Base-by-base conservation (phyloP, 306 rosid genomes). In the Citrullus amarus region DNA sequence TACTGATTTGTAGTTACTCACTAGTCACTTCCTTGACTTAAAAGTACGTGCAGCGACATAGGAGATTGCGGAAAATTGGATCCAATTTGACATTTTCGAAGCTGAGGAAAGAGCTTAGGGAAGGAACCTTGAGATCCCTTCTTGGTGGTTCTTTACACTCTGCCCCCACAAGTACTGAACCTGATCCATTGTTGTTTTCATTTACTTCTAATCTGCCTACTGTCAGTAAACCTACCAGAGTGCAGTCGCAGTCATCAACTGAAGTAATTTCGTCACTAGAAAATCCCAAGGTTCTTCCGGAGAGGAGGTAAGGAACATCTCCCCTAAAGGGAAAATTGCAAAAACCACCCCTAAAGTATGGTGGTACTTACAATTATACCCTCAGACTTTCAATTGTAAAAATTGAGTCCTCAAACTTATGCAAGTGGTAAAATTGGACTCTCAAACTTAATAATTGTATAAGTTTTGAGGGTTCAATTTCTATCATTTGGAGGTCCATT, bases 151-250 rank as follows among this genome's bases (percentile, higher is more conserved):
- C 98, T 75, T 88, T 88, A 14, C 84, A 68, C 80, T 17, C 79
- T 14, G 66, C 87, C 62, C 77, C 96, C 34, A 83, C 91, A 48
- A 88, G 84, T 69, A 71, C 93, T 3, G 98, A 88, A 77, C 88
- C 98, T 8, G 98, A 95, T 87, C 92, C 92, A 62, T 69, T 95
- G 87, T 71, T 95, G 83, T 87, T 91, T 43, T 92, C 97, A 18
- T 95, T 95, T 82, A 92, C 93, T 41, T 90, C 85, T 85, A 90
- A 87, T 84, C 88, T 91, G 11, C 81, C 78, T 60, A 55, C 63
- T 11, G 83, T 73, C 51, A 85, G 87, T 81, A 91, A 87, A 79
- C 78, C 87, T 70, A 70, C 8, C 13, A 87, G 80, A 38, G 80
- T 51, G 46, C 86, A 71, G 65, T 71, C 91, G 65, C 75, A 68